These are phyloP conservation scores for Xerocomellus intermedius DNA, from an alignment of 768 basidiomycete species.

Conservation along the genomic window DNA sequence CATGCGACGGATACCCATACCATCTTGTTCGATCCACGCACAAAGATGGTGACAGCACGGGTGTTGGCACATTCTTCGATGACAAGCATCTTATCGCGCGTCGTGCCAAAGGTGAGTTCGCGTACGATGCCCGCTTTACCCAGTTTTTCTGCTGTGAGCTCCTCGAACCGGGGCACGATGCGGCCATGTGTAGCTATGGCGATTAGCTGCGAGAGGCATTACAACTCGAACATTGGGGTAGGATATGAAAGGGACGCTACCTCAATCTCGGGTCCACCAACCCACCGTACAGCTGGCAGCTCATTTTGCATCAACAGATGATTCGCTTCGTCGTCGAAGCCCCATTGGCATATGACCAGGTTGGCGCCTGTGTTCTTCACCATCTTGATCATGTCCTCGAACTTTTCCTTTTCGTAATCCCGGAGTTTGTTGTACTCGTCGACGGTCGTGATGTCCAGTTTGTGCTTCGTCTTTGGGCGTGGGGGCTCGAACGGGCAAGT, in stretches of 20 bases:
- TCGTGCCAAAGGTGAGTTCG: slow-evolving; percentile 95
- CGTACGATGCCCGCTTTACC: slow-evolving; percentile 92
- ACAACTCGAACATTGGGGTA: neutral
- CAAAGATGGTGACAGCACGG: slow-evolving; percentile 95
- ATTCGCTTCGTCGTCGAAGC: slow-evolving; percentile 99
- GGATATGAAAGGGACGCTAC: slow-evolving; percentile 36
- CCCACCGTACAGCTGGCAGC: slow-evolving; percentile 96
- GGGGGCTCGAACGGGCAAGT: slow-evolving; percentile 99
- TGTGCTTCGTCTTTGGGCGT: slow-evolving; percentile 98
- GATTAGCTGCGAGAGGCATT: slow-evolving; percentile 61
- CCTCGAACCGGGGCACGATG: slow-evolving; percentile 98
- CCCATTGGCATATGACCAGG: slow-evolving; percentile 99
- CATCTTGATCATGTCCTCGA: slow-evolving; percentile 92
- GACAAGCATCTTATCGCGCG: slow-evolving; percentile 98
- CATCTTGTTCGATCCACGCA: slow-evolving; percentile 99
- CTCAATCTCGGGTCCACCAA: slow-evolving; percentile 99
- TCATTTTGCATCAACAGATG: slow-evolving; percentile 98
- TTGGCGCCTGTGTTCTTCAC: slow-evolving; percentile 98
- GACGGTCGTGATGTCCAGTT: slow-evolving; percentile 93
- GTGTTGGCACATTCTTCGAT: slow-evolving; percentile 99
- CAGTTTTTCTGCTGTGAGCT: slow-evolving; percentile 86
- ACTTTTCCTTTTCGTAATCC: slow-evolving; percentile 95
- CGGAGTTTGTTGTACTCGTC: slow-evolving; percentile 96
- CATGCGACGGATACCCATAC: slow-evolving; percentile 40
- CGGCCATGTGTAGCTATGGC: slow-evolving; percentile 98